Base-by-base conservation (phyloP, 2,329 filamentous ascomycete genomes). In the Aspergillus oerlinghausenensis region DNA sequence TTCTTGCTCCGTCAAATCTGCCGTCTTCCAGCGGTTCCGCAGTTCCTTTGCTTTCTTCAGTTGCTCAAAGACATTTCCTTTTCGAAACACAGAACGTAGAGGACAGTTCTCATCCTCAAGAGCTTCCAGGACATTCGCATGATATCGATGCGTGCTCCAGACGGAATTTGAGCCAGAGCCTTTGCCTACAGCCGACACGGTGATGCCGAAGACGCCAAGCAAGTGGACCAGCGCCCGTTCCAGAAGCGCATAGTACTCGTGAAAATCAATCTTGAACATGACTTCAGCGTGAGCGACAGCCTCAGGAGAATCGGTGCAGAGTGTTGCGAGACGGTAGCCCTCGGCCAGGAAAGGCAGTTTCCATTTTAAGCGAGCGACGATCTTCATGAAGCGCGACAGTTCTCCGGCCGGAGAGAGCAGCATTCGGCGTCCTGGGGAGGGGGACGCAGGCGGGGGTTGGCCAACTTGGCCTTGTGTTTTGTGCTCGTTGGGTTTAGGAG, bases 241-340 rank as follows among this genome's bases (percentile, higher is more conserved):
- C 6, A 90, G 81, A 38, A 89, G 80, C 52, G 84, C 84, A 74
- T 90, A 90, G 70, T 87, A 90, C 66, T 91, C 88, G 72, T 88
- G 86, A 60, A 90, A 91, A 66, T 90, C 88, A 7, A 90, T 80
- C 70, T 90, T 90, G 77, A 90, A 90, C 79, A 89, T 89, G 17
- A 83, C 79, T 70, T 87, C 84, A 0, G 82, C 82, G 14, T 71
- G 62, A 1, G 63, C 51, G 48, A 67, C 55, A n/a, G 66, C 66
- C 2, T 60, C 62, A 7, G 67, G 63, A n/a, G 65, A 55, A 10
- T 70, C 66, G 25, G 70, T 68, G 21, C 67, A 64, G 0, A 71
- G 64, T 48, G 78, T 74, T 0, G 84, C 84, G 1, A 77, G 74
- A n/a, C 70, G 70, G 65, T 87, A 87, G 1, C 79, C 83, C 52